These are phyloP conservation scores for Fusarium praegraminearum DNA, from an alignment of 2,329 filamentous ascomycete species.

Conservation along the genomic window DNA sequence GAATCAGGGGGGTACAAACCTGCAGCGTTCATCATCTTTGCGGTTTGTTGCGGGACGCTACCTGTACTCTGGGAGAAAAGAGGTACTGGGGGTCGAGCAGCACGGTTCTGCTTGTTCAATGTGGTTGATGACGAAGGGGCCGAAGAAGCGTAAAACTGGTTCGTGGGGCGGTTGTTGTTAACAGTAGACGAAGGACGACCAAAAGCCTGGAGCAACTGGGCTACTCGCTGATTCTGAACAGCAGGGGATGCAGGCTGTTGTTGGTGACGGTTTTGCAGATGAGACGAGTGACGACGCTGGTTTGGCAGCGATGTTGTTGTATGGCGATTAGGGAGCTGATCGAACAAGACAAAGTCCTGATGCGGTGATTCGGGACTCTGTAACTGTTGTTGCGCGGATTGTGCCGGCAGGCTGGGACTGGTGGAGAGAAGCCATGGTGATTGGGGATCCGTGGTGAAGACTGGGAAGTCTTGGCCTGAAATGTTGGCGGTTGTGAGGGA, in stretches of 20 bases:
- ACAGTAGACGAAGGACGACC: conserved; percentile 67
- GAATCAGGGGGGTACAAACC: conserved; percentile 45
- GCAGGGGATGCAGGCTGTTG: conserved; percentile 54
- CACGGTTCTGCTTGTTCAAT: conserved; percentile 66
- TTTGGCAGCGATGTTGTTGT: conserved; percentile 55
- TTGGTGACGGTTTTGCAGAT: conserved; percentile 59
- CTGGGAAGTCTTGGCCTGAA: conserved; percentile 74
- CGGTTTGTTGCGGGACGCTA: conserved; percentile 62
- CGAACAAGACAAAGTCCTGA: conserved; percentile 85
- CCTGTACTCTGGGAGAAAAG: conserved; percentile 73
- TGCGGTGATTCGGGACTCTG: conserved; percentile 63
- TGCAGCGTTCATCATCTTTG: conserved; percentile 61
- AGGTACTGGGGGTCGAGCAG: conserved; percentile 75
- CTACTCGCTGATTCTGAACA: conserved; percentile 70
- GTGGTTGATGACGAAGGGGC: conserved; percentile 70
- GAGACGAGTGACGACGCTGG: conserved; percentile 61
- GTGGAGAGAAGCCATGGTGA: conserved; percentile 85
- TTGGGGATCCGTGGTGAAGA: conserved; percentile 86
- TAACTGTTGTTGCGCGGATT: conserved; percentile 68
- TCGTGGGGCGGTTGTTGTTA: conserved; percentile 64
- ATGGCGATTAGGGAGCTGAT: conserved; percentile 58
- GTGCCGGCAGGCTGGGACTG: conserved; percentile 72
- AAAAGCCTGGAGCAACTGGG: conserved; percentile 69
- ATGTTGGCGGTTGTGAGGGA: conserved; percentile 69
- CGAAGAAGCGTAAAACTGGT: conserved; percentile 76